Evolutionary conservation across 2,329 filamentous ascomycete genomes (phyloP).

Genomic region (Stachybotrys chartarum): DNA sequence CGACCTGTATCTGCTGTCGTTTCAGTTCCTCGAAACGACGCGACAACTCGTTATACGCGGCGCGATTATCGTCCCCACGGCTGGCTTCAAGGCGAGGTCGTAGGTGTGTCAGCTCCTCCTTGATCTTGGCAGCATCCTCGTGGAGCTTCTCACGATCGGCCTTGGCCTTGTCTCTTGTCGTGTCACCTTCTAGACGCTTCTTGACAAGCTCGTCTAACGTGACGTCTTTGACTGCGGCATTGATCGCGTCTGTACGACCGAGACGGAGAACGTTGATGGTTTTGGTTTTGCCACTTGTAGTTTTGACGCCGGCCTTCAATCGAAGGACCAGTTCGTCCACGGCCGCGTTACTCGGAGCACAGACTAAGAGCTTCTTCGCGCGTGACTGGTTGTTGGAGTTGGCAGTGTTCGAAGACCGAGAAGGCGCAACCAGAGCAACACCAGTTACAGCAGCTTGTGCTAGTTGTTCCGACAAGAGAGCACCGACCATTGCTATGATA

Average conservation of each 20-base stretch:
- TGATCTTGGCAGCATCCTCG: constrained; percentile 62
- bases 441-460: constrained; percentile 24
- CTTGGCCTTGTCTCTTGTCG: constrained; percentile 49
- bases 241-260: constrained; percentile 88
- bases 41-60: constrained; percentile 49
- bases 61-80: constrained; percentile 45
- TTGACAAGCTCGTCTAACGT: constrained; percentile 90
- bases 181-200: constrained; percentile 56
- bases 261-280: constrained; percentile 84
- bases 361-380: constrained; percentile 83
- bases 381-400: constrained; percentile 18
- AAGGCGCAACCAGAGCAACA: constrained; percentile 20
- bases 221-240: constrained; percentile 79
- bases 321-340: constrained; percentile 94
- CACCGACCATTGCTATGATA: constrained; percentile 91
- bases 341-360: constrained; percentile 96
- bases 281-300: constrained; percentile 61
- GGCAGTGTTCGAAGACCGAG: constrained; percentile 16
- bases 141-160: constrained; percentile 53
- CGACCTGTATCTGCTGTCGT: constrained; percentile 64
- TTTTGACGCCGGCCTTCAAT: constrained; percentile 81
- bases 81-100: constrained; percentile 65
- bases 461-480: constrained; percentile 44
- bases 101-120: constrained; percentile 65
- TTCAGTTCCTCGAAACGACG: constrained; percentile 74